Percentiles rank a stretch among this genome's conserved stretches.
Conservation (phyloP, 768 basidiomycete genomes). For the Gloeophyllum trabeum region DNA sequence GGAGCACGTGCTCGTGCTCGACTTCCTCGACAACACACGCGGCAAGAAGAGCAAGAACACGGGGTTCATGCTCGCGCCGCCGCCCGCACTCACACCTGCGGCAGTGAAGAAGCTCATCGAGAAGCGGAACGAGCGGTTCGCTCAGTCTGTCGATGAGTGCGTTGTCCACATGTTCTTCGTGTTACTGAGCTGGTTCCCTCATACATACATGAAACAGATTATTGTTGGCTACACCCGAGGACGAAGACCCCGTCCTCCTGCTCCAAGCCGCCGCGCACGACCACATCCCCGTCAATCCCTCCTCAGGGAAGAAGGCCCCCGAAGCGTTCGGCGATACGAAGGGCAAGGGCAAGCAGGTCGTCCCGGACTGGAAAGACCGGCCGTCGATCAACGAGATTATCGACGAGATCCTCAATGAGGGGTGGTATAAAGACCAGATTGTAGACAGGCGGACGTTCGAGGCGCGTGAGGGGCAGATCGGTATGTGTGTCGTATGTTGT, state of each 20-base stretch:
- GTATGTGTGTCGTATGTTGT: constrained; percentile 18
- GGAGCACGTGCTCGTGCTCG: constrained; percentile 39
- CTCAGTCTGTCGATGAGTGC: constrained; percentile 59
- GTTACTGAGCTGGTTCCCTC: neutral
- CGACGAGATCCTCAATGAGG: constrained; percentile 39
- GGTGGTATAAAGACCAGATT: constrained; percentile 68
- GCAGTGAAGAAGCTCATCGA: constrained; percentile 63
- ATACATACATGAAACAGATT: constrained; percentile 30
- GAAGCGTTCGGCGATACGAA: constrained; percentile 7
- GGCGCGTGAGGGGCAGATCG: constrained; percentile 38
- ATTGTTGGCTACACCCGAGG: constrained; percentile 34
- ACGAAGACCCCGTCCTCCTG: constrained; percentile 51
- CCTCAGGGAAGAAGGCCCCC: constrained; percentile 3
- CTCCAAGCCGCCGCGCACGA: constrained; percentile 57
- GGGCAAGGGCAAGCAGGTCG: constrained; percentile 4
- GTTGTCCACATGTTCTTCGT: constrained; percentile 8
- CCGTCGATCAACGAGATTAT: constrained; percentile 49
- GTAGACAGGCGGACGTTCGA: constrained; percentile 40
- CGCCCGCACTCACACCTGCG: constrained; percentile 37
- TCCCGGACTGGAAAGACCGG: constrained; percentile 37
- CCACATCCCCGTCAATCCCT: constrained; percentile 61
- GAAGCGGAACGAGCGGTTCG: constrained; percentile 55
- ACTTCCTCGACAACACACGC: constrained; percentile 35
- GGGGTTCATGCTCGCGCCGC: constrained; percentile 19
- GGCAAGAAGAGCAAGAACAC: constrained; percentile 19